Evolutionary conservation across 305 asterid species (phyloP).

Genomic region (Rubia balearica): DNA sequence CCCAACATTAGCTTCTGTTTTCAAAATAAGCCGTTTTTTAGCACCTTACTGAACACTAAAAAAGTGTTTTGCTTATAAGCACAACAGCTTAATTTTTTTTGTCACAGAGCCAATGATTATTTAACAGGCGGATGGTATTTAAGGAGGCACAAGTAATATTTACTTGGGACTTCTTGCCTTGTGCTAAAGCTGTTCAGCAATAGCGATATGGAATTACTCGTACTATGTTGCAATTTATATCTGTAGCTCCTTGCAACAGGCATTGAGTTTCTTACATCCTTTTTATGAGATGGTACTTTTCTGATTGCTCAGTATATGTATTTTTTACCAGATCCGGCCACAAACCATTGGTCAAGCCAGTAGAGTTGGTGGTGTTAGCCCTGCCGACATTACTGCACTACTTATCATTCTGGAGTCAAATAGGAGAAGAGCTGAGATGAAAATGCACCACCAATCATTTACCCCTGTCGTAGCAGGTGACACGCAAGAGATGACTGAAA

Average conservation of each 20-base stretch:
- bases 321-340: slow-evolving; percentile 68
- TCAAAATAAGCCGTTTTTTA: no score
- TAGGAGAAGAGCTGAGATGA: slow-evolving; percentile 60
- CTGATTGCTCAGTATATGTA: neutral
- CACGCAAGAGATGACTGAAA: slow-evolving; percentile 24
- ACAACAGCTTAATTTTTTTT: no score
- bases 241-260: neutral
- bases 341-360: slow-evolving; percentile 97
- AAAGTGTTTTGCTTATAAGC: no score
- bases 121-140: no score
- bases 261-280: neutral
- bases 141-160: neutral
- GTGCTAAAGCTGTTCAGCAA: neutral
- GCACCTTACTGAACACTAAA: no score
- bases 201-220: neutral
- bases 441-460: slow-evolving; percentile 29
- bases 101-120: no score
- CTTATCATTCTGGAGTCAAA: slow-evolving; percentile 83
- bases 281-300: neutral
- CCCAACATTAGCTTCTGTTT: no score
- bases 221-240: neutral
- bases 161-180: neutral
- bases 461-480: slow-evolving; percentile 23
- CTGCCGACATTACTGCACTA: slow-evolving; percentile 94
- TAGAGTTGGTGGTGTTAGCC: slow-evolving; percentile 97